Evolutionary conservation across 768 basidiomycete species (phyloP).

Genomic region (Lentinula aciculospora): DNA sequence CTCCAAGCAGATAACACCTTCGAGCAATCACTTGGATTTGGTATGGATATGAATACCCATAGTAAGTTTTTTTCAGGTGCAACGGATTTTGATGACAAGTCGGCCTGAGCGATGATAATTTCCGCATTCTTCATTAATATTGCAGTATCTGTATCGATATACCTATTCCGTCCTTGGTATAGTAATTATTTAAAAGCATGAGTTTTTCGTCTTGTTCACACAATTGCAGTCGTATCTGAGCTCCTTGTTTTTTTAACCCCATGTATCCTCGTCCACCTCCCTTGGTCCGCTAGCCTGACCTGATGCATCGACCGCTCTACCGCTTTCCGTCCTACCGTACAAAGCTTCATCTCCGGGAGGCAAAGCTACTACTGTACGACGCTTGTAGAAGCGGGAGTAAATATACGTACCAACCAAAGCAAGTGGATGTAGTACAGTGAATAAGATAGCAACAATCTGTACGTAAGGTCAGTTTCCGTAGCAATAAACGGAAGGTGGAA

Average conservation of each 20-base stretch:
- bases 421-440: slow-evolving; percentile 7
- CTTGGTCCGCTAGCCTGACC: not conserved
- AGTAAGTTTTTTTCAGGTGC: not conserved
- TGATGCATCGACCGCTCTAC: not conserved
- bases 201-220: too few relatives aligned
- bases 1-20: not conserved
- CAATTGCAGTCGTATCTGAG: not conserved
- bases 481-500: slow-evolving; percentile 6
- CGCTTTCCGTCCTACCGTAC: not conserved
- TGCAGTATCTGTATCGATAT: too few relatives aligned
- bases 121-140: too few relatives aligned
- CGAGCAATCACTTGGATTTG: not conserved
- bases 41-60: not conserved
- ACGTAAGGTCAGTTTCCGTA: not conserved
- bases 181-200: too few relatives aligned
- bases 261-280: slow-evolving; percentile 2
- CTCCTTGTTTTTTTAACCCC: not conserved
- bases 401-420: not conserved
- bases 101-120: too few relatives aligned
- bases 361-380: not conserved
- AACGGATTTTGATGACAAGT: not conserved
- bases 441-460: slow-evolving; percentile 3
- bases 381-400: not conserved
- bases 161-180: too few relatives aligned
- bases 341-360: slow-evolving; percentile 1